Evolutionary conservation across 345 rosid genomes (phyloP).

Genomic region (Lepidium didymum): DNA sequence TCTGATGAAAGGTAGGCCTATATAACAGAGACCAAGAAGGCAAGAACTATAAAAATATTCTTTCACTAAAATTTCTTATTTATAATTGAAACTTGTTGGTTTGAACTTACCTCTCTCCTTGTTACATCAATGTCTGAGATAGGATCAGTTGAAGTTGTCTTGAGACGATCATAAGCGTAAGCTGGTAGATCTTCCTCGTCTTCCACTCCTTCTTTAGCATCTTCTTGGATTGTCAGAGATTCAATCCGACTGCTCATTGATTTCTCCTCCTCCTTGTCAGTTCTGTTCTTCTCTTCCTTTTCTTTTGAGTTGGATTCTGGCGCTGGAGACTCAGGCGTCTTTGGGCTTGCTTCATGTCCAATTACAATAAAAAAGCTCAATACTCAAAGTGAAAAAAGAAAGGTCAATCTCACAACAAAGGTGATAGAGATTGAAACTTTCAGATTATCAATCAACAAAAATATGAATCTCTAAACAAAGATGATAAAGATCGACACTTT

Average conservation of each 20-base stretch:
- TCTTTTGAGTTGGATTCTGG: conserved; percentile 40
- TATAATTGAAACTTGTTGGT: neutral
- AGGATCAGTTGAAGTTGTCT: conserved; percentile 58
- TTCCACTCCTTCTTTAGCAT: conserved; percentile 77
- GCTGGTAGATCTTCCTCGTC: conserved; percentile 85
- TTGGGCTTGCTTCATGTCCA: conserved; percentile 41
- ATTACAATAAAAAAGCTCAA: neutral
- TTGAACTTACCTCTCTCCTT: conserved; percentile 72
- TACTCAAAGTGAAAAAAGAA: neutral
- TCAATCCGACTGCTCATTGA: conserved; percentile 63
- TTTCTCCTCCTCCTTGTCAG: conserved; percentile 33
- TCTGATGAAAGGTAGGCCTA: conserved; percentile 84
- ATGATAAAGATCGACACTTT: neutral
- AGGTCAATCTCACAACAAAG: neutral
- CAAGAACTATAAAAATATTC: conserved; percentile 4
- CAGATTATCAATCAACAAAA: neutral
- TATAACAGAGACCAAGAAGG: conserved; percentile 29
- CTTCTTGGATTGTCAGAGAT: conserved; percentile 85
- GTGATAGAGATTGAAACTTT: neutral
- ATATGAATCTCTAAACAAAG: neutral
- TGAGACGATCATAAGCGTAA: conserved; percentile 78
- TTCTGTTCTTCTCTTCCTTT: conserved; percentile 22
- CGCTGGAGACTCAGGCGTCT: conserved; percentile 39
- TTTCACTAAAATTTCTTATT: neutral
- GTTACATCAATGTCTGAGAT: conserved; percentile 79